phyloP scores from a whole-genome alignment of 2,329 filamentous ascomycete species.

The Coniochaeta sp. region DNA sequence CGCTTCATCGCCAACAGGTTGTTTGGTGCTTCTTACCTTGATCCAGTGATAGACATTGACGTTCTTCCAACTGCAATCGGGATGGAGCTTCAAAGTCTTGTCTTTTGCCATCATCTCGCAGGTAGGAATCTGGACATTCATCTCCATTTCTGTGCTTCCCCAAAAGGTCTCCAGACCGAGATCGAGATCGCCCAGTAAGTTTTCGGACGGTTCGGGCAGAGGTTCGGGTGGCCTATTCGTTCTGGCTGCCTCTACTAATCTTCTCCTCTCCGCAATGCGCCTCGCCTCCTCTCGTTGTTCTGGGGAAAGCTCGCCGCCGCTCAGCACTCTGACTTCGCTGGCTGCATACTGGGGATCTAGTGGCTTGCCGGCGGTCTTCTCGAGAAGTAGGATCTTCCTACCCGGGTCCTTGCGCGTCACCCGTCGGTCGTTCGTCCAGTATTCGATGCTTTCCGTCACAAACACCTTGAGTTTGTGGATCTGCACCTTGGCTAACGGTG shows the following conservation, averaged over 20 bases:
- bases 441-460: conserved; percentile 84
- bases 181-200: conserved; percentile 74
- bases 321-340: conserved; percentile 68
- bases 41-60: conserved; percentile 96
- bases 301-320: conserved; percentile 67
- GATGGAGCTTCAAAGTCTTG: conserved; percentile 59
- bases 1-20: neutral
- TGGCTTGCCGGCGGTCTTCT: conserved; percentile 76
- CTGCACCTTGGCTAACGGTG: conserved; percentile 85
- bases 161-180: conserved; percentile 63
- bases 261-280: conserved; percentile 34
- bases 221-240: conserved; percentile 28
- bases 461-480: conserved; percentile 89
- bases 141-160: conserved; percentile 89
- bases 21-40: conserved; percentile 67
- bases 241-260: conserved; percentile 46
- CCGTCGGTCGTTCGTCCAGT: conserved; percentile 78
- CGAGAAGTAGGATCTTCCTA: conserved; percentile 77
- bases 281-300: conserved; percentile 40
- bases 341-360: conserved; percentile 65
- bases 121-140: conserved; percentile 85
- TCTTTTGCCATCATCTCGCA: conserved; percentile 80
- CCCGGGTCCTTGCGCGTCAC: conserved; percentile 80
- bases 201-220: conserved; percentile 50
- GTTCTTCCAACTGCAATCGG: conserved; percentile 89